Base-by-base conservation (phyloP, 345 rosid species). In the Syzygium oleosum region DNA sequence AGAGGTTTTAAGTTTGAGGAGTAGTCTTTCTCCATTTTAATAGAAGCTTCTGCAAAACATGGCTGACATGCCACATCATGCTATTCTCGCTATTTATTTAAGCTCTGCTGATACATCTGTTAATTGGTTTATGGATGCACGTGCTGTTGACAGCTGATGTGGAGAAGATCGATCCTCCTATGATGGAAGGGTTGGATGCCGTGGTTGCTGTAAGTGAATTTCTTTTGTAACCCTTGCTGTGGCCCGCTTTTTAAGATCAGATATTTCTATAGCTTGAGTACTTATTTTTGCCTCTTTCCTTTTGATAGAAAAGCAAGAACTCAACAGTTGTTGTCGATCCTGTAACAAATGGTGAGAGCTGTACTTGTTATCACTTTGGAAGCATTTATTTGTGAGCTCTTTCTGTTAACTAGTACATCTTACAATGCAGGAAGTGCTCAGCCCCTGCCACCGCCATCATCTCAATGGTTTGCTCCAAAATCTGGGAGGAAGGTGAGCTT, bases 141-240 rank as follows among this genome's bases (percentile, higher is more conserved):
- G 27, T 52, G 25, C 84, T 58, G 14, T 31, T 89, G 84, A 5
- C 94, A 94, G 98, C 87, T 89, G 91, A 89, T 17, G 61, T 87
- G 86, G 92, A 91, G 90, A 90, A 55, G 87, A 91, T 94, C 51
- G 89, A 92, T 84, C 96, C 91, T 55, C 99, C 98, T 43, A n/a
- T 87, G 83, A 89, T 97, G 95, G 97, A 94, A 91, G 97, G 98
- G 65, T 61, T 95, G 77, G 94, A 91, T 89, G 90, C 87, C 73
- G 87, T 93, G 83, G 73, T 87, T 87, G 88, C 85, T 53, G 94
- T 94, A 91, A 93, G 91, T 84, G 56, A 51, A 86, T 80, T 51
- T 52, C 59, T 55, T 87, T 31, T 86, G 25, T 43, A 25, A 80
- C 51, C 85, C 79, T 53, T 8, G 51, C 73, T 31, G 59, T 52